These are phyloP conservation scores for Penicillium subrubescens DNA, from an alignment of 495 filamentous ascomycete species.

Conservation along the genomic window DNA sequence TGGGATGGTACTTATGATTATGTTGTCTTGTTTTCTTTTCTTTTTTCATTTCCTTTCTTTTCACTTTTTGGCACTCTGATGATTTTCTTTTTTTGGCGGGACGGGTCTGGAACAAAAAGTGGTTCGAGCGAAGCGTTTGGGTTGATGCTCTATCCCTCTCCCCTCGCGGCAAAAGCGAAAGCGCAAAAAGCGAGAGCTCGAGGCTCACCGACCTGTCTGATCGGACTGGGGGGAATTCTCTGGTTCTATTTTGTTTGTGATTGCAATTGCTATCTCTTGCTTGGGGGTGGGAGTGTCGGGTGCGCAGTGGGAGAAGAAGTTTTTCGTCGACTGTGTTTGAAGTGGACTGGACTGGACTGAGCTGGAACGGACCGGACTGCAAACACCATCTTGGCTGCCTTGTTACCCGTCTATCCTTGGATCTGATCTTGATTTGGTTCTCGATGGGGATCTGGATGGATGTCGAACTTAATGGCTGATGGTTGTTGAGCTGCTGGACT, in stretches of 20 bases:
- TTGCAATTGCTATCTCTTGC: constrained; percentile 21
- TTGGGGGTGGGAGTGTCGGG: not conserved
- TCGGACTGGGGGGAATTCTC: constrained; percentile 33
- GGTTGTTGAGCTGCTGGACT: not conserved
- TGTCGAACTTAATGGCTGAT: not conserved
- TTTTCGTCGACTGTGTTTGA: not conserved
- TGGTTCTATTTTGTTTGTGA: constrained; percentile 29
- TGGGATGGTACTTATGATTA: constrained; percentile 1
- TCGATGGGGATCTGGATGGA: constrained; percentile 9
- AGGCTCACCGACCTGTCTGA: constrained; percentile 2
- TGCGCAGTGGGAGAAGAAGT: not conserved
- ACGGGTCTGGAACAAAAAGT: constrained; percentile 23
- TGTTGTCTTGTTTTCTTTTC: not conserved
- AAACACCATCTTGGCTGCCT: not conserved
- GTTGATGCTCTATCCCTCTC: not conserved
- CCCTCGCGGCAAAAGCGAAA: not conserved
- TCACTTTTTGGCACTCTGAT: constrained; percentile 2
- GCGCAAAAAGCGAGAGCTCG: not conserved
- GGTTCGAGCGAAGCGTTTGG: constrained; percentile 18
- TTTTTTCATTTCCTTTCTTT: constrained; percentile 8
- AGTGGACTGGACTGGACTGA: not conserved
- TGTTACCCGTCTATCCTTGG: not conserved
- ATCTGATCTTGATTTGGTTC: constrained; percentile 9
- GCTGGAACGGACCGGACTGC: not conserved
- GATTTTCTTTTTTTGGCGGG: constrained; percentile 9